phyloP scores from a whole-genome alignment of 148 eudicot species.

The Cornus controversa region DNA sequence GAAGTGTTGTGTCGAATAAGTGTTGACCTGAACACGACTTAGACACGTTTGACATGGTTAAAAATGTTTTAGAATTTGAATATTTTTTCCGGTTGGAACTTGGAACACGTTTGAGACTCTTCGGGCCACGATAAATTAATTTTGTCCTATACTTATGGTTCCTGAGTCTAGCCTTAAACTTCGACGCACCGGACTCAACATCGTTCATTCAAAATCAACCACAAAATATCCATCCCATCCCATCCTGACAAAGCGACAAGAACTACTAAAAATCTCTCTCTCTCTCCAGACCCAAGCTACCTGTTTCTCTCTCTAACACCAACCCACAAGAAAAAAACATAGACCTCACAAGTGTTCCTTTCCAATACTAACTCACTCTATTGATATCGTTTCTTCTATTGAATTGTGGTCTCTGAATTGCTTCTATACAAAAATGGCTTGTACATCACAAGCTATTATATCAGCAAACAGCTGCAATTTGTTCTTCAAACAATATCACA shows the following conservation, averaged over 20 bases:
- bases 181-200: too few relatives aligned
- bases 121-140: too few relatives aligned
- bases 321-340: too few relatives aligned
- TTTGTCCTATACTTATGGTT: too few relatives aligned
- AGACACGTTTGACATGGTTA: too few relatives aligned
- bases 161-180: too few relatives aligned
- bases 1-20: too few relatives aligned
- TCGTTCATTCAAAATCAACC: slow-evolving; percentile 11
- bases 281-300: background rate
- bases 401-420: background rate
- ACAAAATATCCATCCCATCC: background rate
- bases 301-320: background rate
- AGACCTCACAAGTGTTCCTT: background rate
- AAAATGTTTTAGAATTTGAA: too few relatives aligned
- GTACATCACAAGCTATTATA: slow-evolving; percentile 18
- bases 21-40: too few relatives aligned
- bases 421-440: background rate
- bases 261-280: background rate
- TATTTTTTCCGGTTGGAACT: too few relatives aligned
- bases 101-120: too few relatives aligned
- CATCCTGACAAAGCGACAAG: too few relatives aligned
- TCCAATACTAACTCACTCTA: background rate
- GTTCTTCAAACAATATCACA: slow-evolving; percentile 22
- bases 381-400: background rate
- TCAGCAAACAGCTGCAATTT: slow-evolving; percentile 33